These are phyloP conservation scores for Aureobasidium sp. DNA, from an alignment of 2,329 filamentous ascomycete species.

Conservation along the genomic window DNA sequence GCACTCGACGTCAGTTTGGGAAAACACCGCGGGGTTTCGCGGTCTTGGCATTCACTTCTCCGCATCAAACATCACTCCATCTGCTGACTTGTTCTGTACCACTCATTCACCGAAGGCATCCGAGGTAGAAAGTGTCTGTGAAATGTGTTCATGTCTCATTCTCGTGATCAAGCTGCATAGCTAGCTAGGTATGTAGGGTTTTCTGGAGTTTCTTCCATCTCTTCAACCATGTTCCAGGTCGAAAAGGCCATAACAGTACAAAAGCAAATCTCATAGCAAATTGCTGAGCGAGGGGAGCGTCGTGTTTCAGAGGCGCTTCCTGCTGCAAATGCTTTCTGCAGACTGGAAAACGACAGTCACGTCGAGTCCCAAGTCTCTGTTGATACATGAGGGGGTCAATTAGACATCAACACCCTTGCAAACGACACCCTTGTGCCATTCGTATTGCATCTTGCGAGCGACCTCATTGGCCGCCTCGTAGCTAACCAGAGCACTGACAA, in stretches of 20 bases:
- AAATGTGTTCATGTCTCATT: constrained; percentile 6
- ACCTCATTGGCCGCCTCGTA: constrained; percentile 69
- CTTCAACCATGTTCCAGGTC: constrained; percentile 6
- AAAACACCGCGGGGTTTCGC: not conserved
- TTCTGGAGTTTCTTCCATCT: constrained; percentile 11
- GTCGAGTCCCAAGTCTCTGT: not conserved
- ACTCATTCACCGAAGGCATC: not conserved
- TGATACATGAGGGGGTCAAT: constrained; percentile 9
- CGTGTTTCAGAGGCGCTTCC: constrained; percentile 6
- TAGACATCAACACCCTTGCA: constrained; percentile 80
- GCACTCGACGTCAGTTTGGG: not conserved
- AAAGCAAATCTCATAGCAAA: constrained; percentile 5
- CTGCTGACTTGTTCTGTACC: not conserved
- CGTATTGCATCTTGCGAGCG: constrained; percentile 67
- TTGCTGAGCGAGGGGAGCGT: not conserved
- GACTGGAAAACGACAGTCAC: not conserved
- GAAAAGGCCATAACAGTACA: constrained; percentile 4
- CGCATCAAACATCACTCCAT: not conserved
- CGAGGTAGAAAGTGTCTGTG: not conserved
- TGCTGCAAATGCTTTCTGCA: constrained; percentile 3
- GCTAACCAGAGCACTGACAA: constrained; percentile 74
- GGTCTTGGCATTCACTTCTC: not conserved
- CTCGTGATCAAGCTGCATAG: constrained; percentile 8
- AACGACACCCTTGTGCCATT: constrained; percentile 77
- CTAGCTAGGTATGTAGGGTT: constrained; percentile 9